These are phyloP conservation scores for Pichia thaimueangensis DNA, from an alignment of 805 yeast genomes.

Conservation along the genomic window DNA sequence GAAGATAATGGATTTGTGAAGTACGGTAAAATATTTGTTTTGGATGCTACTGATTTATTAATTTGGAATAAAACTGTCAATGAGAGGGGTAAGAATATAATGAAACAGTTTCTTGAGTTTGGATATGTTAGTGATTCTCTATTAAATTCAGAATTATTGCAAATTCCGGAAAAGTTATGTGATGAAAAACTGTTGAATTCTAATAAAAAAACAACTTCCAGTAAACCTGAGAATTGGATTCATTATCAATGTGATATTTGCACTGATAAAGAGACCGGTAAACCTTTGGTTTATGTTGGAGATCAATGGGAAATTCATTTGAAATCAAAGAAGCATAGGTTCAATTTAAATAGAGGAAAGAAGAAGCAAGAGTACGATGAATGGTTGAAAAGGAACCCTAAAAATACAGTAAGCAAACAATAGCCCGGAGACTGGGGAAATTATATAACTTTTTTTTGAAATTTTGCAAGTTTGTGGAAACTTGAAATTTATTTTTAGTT, in stretches of 20 bases:
- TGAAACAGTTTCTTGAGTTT: conserved; percentile 26
- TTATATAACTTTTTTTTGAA: too few relatives aligned
- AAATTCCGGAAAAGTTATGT: conserved; percentile 17
- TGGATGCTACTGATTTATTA: conserved; percentile 70
- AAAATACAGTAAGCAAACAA: too few relatives aligned
- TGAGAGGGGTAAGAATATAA: conserved; percentile 47
- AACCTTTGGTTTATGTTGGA: conserved; percentile 64
- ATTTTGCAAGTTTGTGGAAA: too few relatives aligned
- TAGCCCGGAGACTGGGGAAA: too few relatives aligned
- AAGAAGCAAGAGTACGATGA: conserved; percentile 50
- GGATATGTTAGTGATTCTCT: conserved; percentile 4
- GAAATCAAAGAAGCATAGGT: conserved; percentile 60
- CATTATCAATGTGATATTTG: conserved; percentile 68
- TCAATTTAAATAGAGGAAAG: conserved; percentile 40
- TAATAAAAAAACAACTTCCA: conserved; percentile 12
- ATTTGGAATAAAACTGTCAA: conserved; percentile 56
- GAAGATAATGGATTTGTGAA: conserved; percentile 38
- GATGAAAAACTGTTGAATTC: conserved; percentile 10
- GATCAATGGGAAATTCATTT: conserved; percentile 66
- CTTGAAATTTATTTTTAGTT: too few relatives aligned
- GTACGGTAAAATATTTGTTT: conserved; percentile 58
- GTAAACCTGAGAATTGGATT: conserved; percentile 41
- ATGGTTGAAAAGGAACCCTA: conserved; percentile 17
- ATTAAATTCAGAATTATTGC: neutral
- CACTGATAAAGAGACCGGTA: conserved; percentile 41